These are phyloP conservation scores for Pleurotus djamor DNA, from an alignment of 768 basidiomycete species.

Conservation along the genomic window DNA sequence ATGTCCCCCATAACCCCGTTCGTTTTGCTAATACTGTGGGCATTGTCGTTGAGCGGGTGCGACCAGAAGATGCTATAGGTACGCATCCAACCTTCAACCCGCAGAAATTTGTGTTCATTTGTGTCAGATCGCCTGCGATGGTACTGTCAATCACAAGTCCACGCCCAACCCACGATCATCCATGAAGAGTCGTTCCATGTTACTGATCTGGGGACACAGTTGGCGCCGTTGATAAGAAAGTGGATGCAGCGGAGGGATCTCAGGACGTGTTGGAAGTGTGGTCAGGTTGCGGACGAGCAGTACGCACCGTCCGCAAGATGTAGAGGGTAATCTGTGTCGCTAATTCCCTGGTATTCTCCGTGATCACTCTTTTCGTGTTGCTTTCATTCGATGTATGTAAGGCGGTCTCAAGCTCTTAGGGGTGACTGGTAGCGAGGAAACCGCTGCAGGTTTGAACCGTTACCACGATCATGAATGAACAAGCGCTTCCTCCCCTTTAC, in stretches of 20 bases:
- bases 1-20: slow-evolving; percentile 96
- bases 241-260: slow-evolving; percentile 72
- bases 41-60: slow-evolving; percentile 83
- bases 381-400: too few relatives aligned
- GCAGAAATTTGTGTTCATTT: not conserved
- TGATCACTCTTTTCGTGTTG: too few relatives aligned
- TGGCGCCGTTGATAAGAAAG: slow-evolving; percentile 85
- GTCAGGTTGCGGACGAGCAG: slow-evolving; percentile 39
- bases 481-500: too few relatives aligned
- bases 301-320: slow-evolving; percentile 8
- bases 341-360: too few relatives aligned
- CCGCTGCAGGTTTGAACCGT: too few relatives aligned
- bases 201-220: slow-evolving; percentile 87
- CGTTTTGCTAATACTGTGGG: slow-evolving; percentile 90
- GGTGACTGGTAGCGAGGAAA: too few relatives aligned
- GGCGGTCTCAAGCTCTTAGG: too few relatives aligned
- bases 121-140: slow-evolving; percentile 83
- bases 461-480: too few relatives aligned
- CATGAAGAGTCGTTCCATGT: slow-evolving; percentile 86
- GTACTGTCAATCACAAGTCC: slow-evolving; percentile 72
- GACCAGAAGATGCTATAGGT: slow-evolving; percentile 79
- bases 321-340: not conserved
- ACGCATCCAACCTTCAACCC: slow-evolving; percentile 15
- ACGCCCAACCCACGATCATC: slow-evolving; percentile 69
- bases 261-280: slow-evolving; percentile 74